Percentiles rank a stretch among this genome's conserved stretches.
phyloP scores from a whole-genome alignment of 345 rosid genomes.

The Pistacia vera region DNA sequence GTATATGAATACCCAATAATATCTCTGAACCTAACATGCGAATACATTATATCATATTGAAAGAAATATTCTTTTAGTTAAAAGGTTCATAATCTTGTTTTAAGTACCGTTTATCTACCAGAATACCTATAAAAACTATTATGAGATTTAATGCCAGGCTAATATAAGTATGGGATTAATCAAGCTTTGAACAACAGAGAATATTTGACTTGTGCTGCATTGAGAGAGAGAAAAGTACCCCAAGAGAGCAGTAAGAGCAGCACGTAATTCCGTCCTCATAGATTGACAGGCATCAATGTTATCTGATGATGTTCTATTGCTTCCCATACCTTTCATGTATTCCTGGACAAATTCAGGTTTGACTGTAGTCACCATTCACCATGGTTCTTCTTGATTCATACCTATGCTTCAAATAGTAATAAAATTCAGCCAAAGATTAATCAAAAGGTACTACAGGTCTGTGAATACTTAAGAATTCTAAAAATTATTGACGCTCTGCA shows the following conservation, averaged over 20 bases:
- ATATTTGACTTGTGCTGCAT: neutral
- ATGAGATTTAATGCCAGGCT: no score
- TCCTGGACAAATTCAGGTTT: conserved; percentile 74
- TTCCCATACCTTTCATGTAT: conserved; percentile 62
- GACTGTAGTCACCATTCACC: conserved; percentile 61
- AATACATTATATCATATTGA: no score
- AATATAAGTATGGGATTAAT: no score
- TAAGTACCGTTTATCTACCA: no score
- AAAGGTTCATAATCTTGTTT: no score
- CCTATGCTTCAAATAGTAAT: conserved; percentile 37
- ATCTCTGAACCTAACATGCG: no score
- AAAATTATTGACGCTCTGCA: conserved; percentile 20
- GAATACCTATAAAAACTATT: no score
- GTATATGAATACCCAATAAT: neutral
- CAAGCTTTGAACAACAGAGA: neutral
- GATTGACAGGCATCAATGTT: conserved; percentile 45
- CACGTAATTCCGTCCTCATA: conserved; percentile 49
- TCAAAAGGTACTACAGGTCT: neutral
- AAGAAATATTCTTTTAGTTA: no score
- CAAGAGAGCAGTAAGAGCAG: neutral
- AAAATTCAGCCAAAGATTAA: neutral
- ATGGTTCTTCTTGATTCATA: conserved; percentile 83
- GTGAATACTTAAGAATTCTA: neutral
- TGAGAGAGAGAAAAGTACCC: neutral
- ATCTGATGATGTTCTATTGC: conserved; percentile 59